Base-by-base conservation (phyloP, 371 early-diverging fungal genomes). In the Rhizopus microsporus region DNA sequence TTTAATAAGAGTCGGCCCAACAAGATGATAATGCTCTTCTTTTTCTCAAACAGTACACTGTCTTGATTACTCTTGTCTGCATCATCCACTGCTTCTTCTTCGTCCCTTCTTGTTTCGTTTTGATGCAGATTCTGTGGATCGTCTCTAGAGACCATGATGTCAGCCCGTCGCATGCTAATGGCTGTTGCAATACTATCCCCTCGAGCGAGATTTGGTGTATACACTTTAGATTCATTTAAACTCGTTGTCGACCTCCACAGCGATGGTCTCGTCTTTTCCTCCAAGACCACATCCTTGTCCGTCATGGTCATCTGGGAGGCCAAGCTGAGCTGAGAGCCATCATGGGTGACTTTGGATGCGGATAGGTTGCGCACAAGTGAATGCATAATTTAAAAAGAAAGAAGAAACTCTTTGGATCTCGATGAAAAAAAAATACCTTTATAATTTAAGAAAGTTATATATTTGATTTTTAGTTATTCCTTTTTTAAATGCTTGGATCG, bases 1-100 rank as follows among this genome's bases (percentile, higher is more conserved):
- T 71, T 68, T 7, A 78, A 37, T 7, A 78, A 59, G 15, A 71
- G 51, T 54, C 71, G 63, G 4, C 75, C 73, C 12, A 78, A 40
- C 3, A 75, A 31, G 13, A 62, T 57, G 7, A 75, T 48, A 5
- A 75, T 42, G 30, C 69, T 66, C 51, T 73, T 69, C 53, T 76
- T 63, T 32, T 70, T 63, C 31, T 70, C 70, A 32, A 44, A 68
- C 13, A 68, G 15, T 0, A 57, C n/a, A 4, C 53, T 40, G 30
- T 63, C 63, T 39, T 57, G 38, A 37, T 35, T 23, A 10, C 6
- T 48, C 5, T 23, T 38, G 45, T n/a, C 15, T 52, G 40, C 16
- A 44, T 44, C 12, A 10, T n/a, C 16, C 10, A 52, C 46, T 2
- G 30, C 52, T 4, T 54, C 8, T 60, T 47, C 3, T 10, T 54